These are phyloP conservation scores for Parmelia sp. DNA, from an alignment of 495 filamentous ascomycete genomes.

Conservation along the genomic window DNA sequence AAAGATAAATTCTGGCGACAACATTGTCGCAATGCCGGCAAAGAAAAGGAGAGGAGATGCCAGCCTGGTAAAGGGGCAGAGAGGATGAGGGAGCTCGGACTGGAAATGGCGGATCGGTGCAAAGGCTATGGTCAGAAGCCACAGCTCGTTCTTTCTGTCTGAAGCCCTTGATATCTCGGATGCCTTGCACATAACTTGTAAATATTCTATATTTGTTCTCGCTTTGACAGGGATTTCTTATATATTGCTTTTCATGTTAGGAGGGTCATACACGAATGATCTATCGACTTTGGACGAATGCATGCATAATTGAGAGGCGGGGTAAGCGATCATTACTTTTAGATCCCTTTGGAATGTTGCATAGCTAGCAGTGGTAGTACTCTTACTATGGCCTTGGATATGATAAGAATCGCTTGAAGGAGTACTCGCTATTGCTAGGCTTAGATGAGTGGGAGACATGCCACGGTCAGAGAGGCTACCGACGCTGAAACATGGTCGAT, in stretches of 20 bases:
- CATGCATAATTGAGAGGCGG: background rate
- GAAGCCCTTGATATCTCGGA: conserved; percentile 23
- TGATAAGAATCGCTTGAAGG: background rate
- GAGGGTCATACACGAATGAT: background rate
- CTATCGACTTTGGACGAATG: conserved; percentile 4
- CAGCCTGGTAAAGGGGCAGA: conserved; percentile 81
- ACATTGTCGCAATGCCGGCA: conserved; percentile 61
- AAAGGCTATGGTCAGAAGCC: conserved; percentile 57
- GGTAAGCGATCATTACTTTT: background rate
- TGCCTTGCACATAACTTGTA: conserved; percentile 11
- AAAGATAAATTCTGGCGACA: conserved; percentile 86
- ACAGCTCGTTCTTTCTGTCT: conserved; percentile 80
- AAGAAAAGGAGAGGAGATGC: conserved; percentile 54
- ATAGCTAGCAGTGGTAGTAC: background rate
- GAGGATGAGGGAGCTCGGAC: conserved; percentile 88
- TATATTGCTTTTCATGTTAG: conserved; percentile 9
- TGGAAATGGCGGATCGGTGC: conserved; percentile 69
- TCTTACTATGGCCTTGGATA: background rate
- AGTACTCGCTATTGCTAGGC: background rate
- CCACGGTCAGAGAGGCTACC: background rate
- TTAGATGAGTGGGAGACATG: background rate
- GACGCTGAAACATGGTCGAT: background rate
- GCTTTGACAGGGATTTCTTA: conserved; percentile 1
- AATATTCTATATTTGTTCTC: conserved; percentile 5
- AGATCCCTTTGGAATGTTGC: background rate